Conservation (phyloP, 2,329 filamentous ascomycete species). For the Clarireedia paspali region DNA sequence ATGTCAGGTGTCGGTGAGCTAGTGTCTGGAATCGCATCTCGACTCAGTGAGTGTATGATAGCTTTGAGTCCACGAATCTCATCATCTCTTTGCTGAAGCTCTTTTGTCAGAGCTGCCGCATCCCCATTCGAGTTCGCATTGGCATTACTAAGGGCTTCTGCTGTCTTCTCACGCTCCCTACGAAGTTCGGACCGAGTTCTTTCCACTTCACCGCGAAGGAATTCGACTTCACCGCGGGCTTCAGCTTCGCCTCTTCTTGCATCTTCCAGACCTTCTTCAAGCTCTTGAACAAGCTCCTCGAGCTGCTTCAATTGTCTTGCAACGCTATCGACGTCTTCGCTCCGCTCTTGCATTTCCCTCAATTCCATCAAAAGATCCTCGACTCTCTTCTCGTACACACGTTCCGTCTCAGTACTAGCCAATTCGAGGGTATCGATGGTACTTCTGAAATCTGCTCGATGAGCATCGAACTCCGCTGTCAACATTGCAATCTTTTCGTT, state of each 20-base stretch:
- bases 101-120: conserved; percentile 51
- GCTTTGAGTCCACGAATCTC: conserved; percentile 96
- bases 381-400: conserved; percentile 91
- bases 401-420: conserved; percentile 89
- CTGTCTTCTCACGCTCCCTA: conserved; percentile 78
- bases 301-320: conserved; percentile 88
- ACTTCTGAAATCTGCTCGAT: conserved; percentile 90
- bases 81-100: conserved; percentile 89
- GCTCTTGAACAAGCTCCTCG: conserved; percentile 90
- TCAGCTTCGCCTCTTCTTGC: conserved; percentile 90
- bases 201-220: conserved; percentile 89
- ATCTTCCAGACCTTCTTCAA: conserved; percentile 95
- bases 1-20: conserved; percentile 17
- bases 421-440: conserved; percentile 95
- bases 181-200: conserved; percentile 80
- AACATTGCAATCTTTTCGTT: conserved; percentile 94
- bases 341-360: conserved; percentile 71
- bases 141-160: conserved; percentile 47
- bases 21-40: conserved; percentile 47
- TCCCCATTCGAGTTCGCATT: conserved; percentile 29
- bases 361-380: conserved; percentile 79
- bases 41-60: conserved; percentile 91
- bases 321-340: conserved; percentile 85
- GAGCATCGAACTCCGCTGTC: conserved; percentile 88
- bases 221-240: conserved; percentile 91